phyloP scores from a whole-genome alignment of 768 basidiomycete species.

The Phanerochaete sordida region DNA sequence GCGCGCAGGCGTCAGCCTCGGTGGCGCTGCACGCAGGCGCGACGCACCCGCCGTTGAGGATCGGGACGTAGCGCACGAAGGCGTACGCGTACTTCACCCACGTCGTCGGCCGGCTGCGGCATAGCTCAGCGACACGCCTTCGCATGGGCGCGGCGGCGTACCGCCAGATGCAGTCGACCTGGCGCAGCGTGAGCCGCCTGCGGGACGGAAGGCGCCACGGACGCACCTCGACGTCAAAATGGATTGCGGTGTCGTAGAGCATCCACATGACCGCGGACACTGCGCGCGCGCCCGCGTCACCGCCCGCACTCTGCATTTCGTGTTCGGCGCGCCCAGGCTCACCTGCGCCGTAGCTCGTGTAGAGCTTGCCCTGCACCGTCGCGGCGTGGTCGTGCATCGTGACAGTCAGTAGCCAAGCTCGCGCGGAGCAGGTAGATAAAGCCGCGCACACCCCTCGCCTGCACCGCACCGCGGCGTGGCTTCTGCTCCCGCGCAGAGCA shows the following conservation, averaged over 20 bases:
- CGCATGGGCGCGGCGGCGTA: background rate
- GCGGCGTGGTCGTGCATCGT: background rate
- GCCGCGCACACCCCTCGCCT: too few relatives aligned
- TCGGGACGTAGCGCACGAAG: conserved; percentile 12
- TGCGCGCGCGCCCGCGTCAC: conserved; percentile 25
- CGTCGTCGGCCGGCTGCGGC: conserved; percentile 2
- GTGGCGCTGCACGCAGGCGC: background rate
- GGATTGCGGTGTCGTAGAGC: conserved; percentile 13
- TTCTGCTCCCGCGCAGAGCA: too few relatives aligned
- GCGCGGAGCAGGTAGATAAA: too few relatives aligned
- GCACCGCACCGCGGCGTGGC: too few relatives aligned
- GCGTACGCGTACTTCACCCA: conserved; percentile 16
- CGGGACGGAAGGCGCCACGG: background rate
- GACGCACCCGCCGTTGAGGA: background rate
- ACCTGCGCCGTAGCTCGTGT: conserved; percentile 5
- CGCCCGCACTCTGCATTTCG: background rate
- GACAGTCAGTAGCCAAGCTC: too few relatives aligned
- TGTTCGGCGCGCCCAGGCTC: background rate
- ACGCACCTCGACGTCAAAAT: conserved; percentile 14
- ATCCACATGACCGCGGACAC: conserved; percentile 25
- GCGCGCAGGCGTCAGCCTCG: background rate
- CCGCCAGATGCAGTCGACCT: conserved; percentile 12
- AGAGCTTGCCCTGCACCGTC: background rate
- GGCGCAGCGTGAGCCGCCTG: background rate
- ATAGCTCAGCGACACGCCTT: background rate